A percentile compares a stretch with the other conserved stretches of the same genome.
Conservation (phyloP, 108 stramenopile genomes). For the Licmophora abbreviata region DNA sequence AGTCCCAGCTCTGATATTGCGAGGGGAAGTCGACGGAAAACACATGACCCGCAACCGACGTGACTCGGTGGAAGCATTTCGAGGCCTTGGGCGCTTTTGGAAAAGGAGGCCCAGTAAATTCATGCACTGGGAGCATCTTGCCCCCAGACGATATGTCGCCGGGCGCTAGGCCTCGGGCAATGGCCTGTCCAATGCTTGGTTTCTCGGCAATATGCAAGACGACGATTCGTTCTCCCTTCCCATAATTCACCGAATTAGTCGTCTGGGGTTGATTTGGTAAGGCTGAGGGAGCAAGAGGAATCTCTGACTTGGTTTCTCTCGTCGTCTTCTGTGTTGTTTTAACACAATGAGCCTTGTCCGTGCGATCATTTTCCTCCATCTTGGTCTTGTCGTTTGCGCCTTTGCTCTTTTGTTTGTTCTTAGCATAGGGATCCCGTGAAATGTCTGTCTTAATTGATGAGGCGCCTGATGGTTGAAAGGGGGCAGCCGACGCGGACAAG, state of each 20-base stretch:
- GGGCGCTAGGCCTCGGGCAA: constrained; percentile 53
- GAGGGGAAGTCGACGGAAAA: constrained; percentile 90
- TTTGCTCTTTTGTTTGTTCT: constrained; percentile 1
- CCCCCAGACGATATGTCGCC: constrained; percentile 11
- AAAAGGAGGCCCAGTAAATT: constrained; percentile 51
- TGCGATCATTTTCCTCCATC: too few relatives aligned
- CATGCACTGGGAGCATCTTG: constrained; percentile 51
- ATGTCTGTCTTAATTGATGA: too few relatives aligned
- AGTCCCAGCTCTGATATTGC: constrained; percentile 86
- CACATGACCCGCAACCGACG: constrained; percentile 92
- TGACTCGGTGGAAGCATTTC: constrained; percentile 59
- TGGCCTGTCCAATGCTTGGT: constrained; percentile 78
- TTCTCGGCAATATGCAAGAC: constrained; percentile 82
- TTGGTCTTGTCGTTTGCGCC: constrained; percentile 5
- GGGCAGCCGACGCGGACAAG: neutral
- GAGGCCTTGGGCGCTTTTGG: constrained; percentile 67
- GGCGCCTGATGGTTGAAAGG: constrained; percentile 2
- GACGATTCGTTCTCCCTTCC: constrained; percentile 48
- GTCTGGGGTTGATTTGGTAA: constrained; percentile 81
- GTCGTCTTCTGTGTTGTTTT: neutral
- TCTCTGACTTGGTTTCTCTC: neutral
- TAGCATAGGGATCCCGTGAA: too few relatives aligned
- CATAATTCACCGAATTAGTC: constrained; percentile 73
- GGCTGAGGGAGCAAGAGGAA: constrained; percentile 14
- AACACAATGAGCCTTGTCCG: too few relatives aligned